Conservation (phyloP, 108 stramenopile genomes). For the Conticribra weissflogii region DNA sequence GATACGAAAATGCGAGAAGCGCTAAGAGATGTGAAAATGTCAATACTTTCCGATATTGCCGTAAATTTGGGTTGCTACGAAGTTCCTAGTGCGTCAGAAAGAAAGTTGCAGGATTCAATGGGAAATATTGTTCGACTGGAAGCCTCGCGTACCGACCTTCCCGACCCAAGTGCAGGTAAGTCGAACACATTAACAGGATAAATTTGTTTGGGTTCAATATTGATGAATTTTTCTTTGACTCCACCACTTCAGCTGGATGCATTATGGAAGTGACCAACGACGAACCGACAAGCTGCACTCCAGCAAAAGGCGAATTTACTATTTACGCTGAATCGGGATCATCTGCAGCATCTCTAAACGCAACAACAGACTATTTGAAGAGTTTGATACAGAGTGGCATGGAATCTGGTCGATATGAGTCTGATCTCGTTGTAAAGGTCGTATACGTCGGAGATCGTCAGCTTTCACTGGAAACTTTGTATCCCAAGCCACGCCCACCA, state of each 20-base stretch:
- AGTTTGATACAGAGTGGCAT: constrained; percentile 24
- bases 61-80: constrained; percentile 28
- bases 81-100: not conserved
- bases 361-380: constrained; percentile 14
- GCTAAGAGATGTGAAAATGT: constrained; percentile 32
- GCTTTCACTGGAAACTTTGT: not conserved
- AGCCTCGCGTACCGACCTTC: constrained; percentile 24
- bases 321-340: constrained; percentile 32
- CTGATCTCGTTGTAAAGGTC: constrained; percentile 15
- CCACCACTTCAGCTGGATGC: constrained; percentile 20
- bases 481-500: not conserved
- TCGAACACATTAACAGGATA: not conserved
- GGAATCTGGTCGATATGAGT: constrained; percentile 31
- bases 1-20: constrained; percentile 35
- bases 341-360: not conserved
- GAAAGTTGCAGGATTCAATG: constrained; percentile 19
- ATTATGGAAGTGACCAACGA: constrained; percentile 25
- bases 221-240: not conserved
- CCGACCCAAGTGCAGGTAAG: constrained; percentile 36
- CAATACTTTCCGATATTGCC: constrained; percentile 39
- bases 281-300: constrained; percentile 33
- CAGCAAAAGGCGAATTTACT: constrained; percentile 33
- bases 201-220: not conserved
- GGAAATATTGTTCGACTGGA: constrained; percentile 25
- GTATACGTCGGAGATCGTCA: constrained; percentile 47